Percentiles rank a stretch among this genome's conserved stretches.
phyloP scores from a whole-genome alignment of 257 asterid species.

The Solanum sitiens region DNA sequence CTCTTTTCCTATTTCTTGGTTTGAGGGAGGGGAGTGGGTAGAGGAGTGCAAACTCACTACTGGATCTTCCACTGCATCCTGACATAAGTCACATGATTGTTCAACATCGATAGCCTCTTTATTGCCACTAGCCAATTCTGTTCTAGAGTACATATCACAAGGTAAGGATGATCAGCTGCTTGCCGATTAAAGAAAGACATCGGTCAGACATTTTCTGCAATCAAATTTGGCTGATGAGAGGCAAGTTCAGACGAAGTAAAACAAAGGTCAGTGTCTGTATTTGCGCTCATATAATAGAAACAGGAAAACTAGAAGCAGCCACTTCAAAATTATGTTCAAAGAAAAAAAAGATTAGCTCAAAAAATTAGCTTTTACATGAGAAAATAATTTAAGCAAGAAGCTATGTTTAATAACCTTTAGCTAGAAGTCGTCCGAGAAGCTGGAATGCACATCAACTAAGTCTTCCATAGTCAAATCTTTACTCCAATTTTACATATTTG shows the following conservation, averaged over 20 bases:
- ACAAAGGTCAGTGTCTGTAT: not conserved
- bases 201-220: not conserved
- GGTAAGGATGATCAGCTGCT: conserved; percentile 95
- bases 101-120: conserved; percentile 27
- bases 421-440: no score
- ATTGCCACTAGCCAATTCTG: conserved; percentile 36
- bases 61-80: conserved; percentile 59
- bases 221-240: not conserved
- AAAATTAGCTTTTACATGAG: not conserved
- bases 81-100: conserved; percentile 48
- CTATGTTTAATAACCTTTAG: not conserved
- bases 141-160: conserved; percentile 33
- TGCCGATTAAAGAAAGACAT: conserved; percentile 6
- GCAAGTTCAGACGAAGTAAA: not conserved
- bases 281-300: not conserved
- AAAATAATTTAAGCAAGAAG: not conserved
- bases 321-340: not conserved
- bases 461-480: no score
- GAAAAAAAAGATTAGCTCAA: not conserved
- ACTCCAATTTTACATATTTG: no score
- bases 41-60: conserved; percentile 23
- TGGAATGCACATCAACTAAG: no score
- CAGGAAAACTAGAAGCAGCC: not conserved
- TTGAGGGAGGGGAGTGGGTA: not conserved
- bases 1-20: not conserved